These are phyloP conservation scores for Ceriops zippeliana DNA, from an alignment of 345 rosid species.

Conservation along the genomic window DNA sequence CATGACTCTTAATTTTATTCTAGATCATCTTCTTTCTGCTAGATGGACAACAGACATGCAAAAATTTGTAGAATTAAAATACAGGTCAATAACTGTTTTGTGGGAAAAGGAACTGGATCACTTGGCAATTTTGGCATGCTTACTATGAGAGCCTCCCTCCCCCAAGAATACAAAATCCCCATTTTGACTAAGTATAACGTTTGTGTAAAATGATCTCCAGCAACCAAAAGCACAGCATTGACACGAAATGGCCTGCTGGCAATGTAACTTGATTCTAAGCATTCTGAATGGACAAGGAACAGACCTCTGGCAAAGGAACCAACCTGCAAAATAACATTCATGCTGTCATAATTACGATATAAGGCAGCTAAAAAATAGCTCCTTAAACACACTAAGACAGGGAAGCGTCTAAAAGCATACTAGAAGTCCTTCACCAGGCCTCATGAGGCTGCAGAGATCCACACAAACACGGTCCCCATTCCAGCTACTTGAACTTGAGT, in stretches of 20 bases:
- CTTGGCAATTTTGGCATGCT: too few species aligned
- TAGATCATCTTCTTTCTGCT: not conserved
- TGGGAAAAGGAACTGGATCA: too few species aligned
- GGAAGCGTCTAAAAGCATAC: constrained; percentile 33
- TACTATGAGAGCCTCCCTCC: too few species aligned
- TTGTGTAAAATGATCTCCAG: too few species aligned
- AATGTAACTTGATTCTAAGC: constrained; percentile 80
- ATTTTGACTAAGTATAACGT: too few species aligned
- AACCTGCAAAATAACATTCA: constrained; percentile 38
- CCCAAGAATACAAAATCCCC: too few species aligned
- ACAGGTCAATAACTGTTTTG: too few species aligned
- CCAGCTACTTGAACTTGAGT: constrained; percentile 56
- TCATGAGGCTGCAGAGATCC: constrained; percentile 93
- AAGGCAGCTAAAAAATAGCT: constrained; percentile 1
- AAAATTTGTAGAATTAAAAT: too few species aligned
- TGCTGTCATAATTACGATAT: not conserved
- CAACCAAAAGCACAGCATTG: constrained; percentile 48
- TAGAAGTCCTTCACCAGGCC: constrained; percentile 90
- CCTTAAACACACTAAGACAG: not conserved
- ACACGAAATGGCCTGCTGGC: constrained; percentile 92
- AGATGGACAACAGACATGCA: not conserved
- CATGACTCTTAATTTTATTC: not conserved
- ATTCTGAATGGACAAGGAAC: constrained; percentile 85
- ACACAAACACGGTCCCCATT: constrained; percentile 91
- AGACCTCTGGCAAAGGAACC: constrained; percentile 94